Evolutionary conservation across 352 stramenopile genomes (phyloP).

Genomic region (Albugo laibachii): DNA sequence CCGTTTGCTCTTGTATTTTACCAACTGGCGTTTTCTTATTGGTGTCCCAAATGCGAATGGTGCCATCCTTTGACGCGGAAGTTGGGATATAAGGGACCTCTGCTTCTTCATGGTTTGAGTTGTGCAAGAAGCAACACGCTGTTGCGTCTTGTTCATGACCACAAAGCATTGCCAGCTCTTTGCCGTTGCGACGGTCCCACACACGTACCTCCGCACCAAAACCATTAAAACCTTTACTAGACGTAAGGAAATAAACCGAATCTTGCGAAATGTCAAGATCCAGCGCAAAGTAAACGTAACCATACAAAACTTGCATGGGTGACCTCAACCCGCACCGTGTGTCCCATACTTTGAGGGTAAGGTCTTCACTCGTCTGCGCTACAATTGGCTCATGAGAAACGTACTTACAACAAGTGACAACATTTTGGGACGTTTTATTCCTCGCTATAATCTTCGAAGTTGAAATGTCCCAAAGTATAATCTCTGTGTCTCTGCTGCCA

Average conservation of each 20-base stretch:
- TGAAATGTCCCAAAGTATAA: constrained; percentile 52
- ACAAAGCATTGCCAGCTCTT: constrained; percentile 27
- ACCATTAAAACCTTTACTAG: constrained; percentile 73
- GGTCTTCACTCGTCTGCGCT: constrained; percentile 59
- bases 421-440: constrained; percentile 62
- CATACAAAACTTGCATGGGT: constrained; percentile 27
- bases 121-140: constrained; percentile 39
- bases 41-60: constrained; percentile 46
- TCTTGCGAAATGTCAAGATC: constrained; percentile 31
- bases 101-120: neutral
- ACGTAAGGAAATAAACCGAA: constrained; percentile 44
- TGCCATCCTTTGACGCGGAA: constrained; percentile 64
- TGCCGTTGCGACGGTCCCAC: constrained; percentile 53
- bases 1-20: constrained; percentile 15
- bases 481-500: constrained; percentile 60
- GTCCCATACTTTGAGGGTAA: constrained; percentile 69
- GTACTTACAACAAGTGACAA: constrained; percentile 72
- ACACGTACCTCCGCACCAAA: constrained; percentile 55
- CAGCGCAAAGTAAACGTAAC: constrained; percentile 69
- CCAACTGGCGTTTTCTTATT: constrained; percentile 1
- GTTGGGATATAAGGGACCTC: constrained; percentile 10
- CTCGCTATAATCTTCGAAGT: constrained; percentile 24
- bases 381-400: constrained; percentile 24
- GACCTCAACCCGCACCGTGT: constrained; percentile 22
- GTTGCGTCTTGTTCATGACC: constrained; percentile 64